Evolutionary conservation across 2,329 filamentous ascomycete genomes (phyloP).

Genomic region (Colletotrichum sp.): DNA sequence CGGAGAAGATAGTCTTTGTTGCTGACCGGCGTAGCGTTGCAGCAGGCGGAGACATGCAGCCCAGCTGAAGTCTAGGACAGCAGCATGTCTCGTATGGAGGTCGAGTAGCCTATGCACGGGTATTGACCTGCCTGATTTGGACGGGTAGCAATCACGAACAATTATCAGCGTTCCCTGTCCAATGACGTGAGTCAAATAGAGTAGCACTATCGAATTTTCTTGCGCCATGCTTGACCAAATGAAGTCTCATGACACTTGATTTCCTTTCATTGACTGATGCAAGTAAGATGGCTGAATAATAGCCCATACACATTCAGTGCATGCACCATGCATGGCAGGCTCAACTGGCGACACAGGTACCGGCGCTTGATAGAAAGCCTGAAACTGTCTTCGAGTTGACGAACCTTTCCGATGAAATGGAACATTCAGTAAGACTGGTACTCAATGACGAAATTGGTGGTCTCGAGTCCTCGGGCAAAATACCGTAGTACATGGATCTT

Average conservation of each 20-base stretch:
- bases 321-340: not conserved
- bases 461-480: not conserved
- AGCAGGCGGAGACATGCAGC: not conserved
- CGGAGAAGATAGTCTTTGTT: not conserved
- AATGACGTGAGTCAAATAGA: not conserved
- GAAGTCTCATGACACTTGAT: not conserved
- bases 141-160: not conserved
- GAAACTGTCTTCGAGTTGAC: not conserved
- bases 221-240: not conserved
- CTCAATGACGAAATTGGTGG: not conserved
- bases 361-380: not conserved
- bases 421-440: not conserved
- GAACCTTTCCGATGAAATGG: not conserved
- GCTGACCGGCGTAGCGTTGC: not conserved
- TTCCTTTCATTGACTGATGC: not conserved
- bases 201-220: not conserved
- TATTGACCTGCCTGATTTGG: not conserved
- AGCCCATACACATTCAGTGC: not conserved
- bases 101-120: not conserved
- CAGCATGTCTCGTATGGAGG: not conserved
- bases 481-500: not conserved
- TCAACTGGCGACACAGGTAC: not conserved
- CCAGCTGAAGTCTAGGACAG: not conserved
- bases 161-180: not conserved
- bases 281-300: not conserved